Evolutionary conservation across 176 grass and related monocot genomes (phyloP).

Genomic region (Leersia perrieri): DNA sequence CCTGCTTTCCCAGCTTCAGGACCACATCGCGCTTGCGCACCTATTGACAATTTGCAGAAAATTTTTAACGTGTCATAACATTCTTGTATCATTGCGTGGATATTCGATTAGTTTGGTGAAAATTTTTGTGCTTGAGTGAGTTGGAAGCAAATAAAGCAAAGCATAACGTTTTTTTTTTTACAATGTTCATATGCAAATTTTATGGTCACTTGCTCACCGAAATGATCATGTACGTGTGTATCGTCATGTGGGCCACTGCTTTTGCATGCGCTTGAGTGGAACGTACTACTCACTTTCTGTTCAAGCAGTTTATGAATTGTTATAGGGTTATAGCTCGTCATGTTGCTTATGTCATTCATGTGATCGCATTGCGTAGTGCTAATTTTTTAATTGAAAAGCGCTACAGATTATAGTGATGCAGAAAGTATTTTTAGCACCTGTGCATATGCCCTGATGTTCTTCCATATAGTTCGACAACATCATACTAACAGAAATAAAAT

Average conservation of each 20-base stretch:
- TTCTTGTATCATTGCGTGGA: background rate
- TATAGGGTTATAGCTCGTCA: background rate
- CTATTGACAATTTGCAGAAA: slow-evolving; percentile 26
- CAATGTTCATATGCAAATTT: background rate
- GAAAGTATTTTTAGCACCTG: no score
- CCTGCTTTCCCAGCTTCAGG: slow-evolving; percentile 25
- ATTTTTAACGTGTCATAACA: no score
- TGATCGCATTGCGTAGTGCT: background rate
- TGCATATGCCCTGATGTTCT: no score
- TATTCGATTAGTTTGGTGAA: background rate
- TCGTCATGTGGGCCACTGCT: background rate
- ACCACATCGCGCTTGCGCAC: slow-evolving; percentile 76
- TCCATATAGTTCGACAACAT: no score
- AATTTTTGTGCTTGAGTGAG: background rate
- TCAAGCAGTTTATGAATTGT: background rate
- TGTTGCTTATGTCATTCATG: background rate
- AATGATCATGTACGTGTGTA: background rate
- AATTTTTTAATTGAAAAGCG: no score
- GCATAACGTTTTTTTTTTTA: background rate
- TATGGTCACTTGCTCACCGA: background rate
- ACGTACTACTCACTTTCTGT: background rate
- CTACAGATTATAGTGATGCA: no score
- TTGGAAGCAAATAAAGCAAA: background rate
- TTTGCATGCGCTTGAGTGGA: slow-evolving; percentile 12
- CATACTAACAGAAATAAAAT: background rate